Conservation (phyloP, 2,329 filamentous ascomycete species). For the Aureobasidium namibiae region DNA sequence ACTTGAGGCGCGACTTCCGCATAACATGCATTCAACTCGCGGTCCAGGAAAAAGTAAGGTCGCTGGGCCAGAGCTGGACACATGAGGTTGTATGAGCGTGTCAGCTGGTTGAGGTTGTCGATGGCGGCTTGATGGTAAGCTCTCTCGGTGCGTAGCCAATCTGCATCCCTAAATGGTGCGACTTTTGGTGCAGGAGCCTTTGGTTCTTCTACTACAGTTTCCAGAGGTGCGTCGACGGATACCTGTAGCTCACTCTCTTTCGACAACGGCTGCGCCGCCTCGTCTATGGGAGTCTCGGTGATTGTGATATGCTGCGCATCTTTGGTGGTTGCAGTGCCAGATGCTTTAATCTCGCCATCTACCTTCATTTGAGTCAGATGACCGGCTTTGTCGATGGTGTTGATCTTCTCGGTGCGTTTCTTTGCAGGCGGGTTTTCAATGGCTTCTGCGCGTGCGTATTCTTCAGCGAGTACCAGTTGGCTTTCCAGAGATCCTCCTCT, state of each 20-base stretch:
- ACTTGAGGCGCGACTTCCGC: constrained; percentile 76
- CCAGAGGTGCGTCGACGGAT: constrained; percentile 14
- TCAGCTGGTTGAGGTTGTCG: constrained; percentile 66
- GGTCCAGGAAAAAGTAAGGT: constrained; percentile 75
- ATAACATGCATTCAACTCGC: constrained; percentile 74
- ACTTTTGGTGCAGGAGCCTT: constrained; percentile 16
- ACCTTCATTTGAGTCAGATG: constrained; percentile 41
- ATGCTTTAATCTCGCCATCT: constrained; percentile 34
- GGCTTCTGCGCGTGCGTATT: constrained; percentile 68
- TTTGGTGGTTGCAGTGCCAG: constrained; percentile 10
- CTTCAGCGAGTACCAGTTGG: constrained; percentile 63
- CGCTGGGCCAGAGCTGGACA: constrained; percentile 88
- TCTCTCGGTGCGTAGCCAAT: constrained; percentile 65
- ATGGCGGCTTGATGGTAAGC: constrained; percentile 72
- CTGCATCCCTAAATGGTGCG: constrained; percentile 62
- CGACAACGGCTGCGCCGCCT: constrained; percentile 16
- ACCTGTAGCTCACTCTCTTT: constrained; percentile 13
- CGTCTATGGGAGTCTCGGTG: not conserved
- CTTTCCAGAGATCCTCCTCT: constrained; percentile 65
- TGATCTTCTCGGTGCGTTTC: constrained; percentile 35
- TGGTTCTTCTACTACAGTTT: not conserved
- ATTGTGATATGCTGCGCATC: constrained; percentile 16
- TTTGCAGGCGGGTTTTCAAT: constrained; percentile 49
- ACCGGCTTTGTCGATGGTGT: constrained; percentile 36
- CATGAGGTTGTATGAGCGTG: constrained; percentile 89